These are phyloP conservation scores for Venturia carpophila DNA, from an alignment of 2,329 filamentous ascomycete genomes.

Conservation along the genomic window DNA sequence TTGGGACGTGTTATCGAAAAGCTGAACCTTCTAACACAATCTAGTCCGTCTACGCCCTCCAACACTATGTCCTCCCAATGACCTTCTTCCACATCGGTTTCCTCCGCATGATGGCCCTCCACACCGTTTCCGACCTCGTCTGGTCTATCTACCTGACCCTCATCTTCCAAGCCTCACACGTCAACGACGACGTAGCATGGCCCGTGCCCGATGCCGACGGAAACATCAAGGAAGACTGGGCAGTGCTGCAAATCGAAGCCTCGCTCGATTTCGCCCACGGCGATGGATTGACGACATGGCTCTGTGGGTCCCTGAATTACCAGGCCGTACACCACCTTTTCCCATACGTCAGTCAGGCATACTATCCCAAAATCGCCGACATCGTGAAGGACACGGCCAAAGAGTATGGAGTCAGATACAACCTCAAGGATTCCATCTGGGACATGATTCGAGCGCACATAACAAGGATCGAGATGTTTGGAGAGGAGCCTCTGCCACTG, in stretches of 20 bases:
- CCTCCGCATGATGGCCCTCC: conserved; percentile 13
- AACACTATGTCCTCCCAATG: conserved; percentile 15
- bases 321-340: conserved; percentile 18
- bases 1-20: background rate
- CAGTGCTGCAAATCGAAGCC: conserved; percentile 15
- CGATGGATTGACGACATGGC: conserved; percentile 13
- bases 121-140: conserved; percentile 16
- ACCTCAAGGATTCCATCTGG: conserved; percentile 17
- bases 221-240: conserved; percentile 15
- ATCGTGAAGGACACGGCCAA: conserved; percentile 14
- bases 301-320: conserved; percentile 17
- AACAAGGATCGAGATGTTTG: conserved; percentile 12
- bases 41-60: conserved; percentile 15
- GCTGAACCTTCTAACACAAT: background rate
- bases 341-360: conserved; percentile 16
- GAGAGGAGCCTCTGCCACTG: conserved; percentile 8
- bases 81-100: conserved; percentile 12
- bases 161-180: conserved; percentile 18
- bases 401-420: conserved; percentile 17
- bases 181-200: conserved; percentile 18
- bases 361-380: conserved; percentile 15
- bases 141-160: conserved; percentile 18
- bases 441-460: conserved; percentile 17
- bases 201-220: conserved; percentile 11
- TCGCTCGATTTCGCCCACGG: conserved; percentile 17